Evolutionary conservation across 1,284 basidiomycete genomes (phyloP), one percentile per base, ranked within the genome.

Genomic region (Cryptococcus sp.): DNA sequence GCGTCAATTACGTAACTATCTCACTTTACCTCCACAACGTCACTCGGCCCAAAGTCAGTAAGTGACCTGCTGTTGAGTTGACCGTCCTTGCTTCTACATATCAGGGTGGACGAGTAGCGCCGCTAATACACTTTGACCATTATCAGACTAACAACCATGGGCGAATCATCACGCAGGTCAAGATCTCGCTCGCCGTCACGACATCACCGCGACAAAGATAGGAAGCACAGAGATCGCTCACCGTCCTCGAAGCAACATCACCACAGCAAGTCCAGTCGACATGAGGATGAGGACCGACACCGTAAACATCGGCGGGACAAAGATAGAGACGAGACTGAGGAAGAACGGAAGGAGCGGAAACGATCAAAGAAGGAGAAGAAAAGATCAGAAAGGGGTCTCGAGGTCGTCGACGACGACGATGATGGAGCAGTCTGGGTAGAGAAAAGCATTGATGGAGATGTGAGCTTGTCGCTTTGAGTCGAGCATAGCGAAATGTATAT

Each of bases 381-480:
- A 59, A 63, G 64, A 61, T n/a, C 38, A 13, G 51, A 50, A 11
- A 55, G 55, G 25, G 67, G 65, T 0, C 44, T 74, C n/a, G 59
- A 65, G 17, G 83, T 88, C 25, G 83, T 87, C 1, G 88, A 88
- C 64, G 87, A 89, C 57, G 86, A 88, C 69, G 81, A 82, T 37
- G 79, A 83, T 65, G 86, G 86, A 63, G 86, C 85, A 52, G 84
- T 89, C 80, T 93, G 91, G 91, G 83, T 89, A 39, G 90, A 93
- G 78, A 91, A 91, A 81, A 89, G 90, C 66, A 86, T 91, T 46
- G 87, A 88, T 69, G 85, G 86, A 78, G 87, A 87, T 67, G 90
- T 90, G 68, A 68, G 84, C 80, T 40, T 34, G 29, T 49, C 16
- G 15, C 53, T n/a, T 55, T 39, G 54, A 38, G 17, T 16, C 40